Conservation (phyloP, 129 eudicot genomes). For the Erigeron canadensis region DNA sequence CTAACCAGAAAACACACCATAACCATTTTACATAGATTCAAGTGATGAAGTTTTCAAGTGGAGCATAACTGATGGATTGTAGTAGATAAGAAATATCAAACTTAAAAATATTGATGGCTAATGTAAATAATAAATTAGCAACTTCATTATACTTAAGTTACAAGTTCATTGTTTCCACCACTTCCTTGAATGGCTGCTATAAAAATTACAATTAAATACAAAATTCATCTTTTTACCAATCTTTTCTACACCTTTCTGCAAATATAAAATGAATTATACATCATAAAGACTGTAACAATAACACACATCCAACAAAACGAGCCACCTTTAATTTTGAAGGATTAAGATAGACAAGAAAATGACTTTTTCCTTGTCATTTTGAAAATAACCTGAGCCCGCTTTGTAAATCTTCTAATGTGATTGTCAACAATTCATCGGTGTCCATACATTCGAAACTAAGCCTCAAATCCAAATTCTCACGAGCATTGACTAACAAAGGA, state of each 20-base stretch:
- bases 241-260: constrained; percentile 8
- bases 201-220: background rate
- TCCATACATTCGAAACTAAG: constrained; percentile 74
- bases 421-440: constrained; percentile 67
- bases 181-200: background rate
- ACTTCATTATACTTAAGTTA: too few species aligned
- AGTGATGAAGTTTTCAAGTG: too few species aligned
- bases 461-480: constrained; percentile 81
- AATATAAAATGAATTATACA: constrained; percentile 5
- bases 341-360: background rate
- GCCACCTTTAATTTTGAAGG: background rate
- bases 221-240: constrained; percentile 4
- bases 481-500: constrained; percentile 80
- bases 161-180: background rate
- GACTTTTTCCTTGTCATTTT: constrained; percentile 18
- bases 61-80: too few species aligned
- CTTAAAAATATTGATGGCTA: too few species aligned
- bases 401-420: constrained; percentile 72
- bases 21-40: too few species aligned
- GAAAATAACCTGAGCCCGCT: constrained; percentile 65
- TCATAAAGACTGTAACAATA: constrained; percentile 17
- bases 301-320: background rate
- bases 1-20: too few species aligned
- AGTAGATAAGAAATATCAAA: too few species aligned
- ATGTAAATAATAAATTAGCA: too few species aligned